Conservation (phyloP, 257 asterid species). For the Przewalskia tangutica region DNA sequence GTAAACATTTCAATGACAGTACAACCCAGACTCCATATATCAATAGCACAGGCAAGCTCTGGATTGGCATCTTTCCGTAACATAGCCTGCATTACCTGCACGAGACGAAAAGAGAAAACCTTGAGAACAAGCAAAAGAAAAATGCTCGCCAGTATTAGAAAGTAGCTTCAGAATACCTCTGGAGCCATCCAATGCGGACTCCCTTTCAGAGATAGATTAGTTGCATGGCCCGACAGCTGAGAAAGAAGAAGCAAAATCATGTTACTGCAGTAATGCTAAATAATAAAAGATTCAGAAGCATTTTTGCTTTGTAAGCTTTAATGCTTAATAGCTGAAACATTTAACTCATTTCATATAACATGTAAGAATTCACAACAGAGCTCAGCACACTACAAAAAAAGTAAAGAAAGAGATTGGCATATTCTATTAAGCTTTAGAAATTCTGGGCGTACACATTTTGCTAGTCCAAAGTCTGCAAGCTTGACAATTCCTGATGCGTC, state of each 20-base stretch:
- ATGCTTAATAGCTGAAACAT: background rate
- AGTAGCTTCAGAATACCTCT: conserved; percentile 38
- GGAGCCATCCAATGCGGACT: conserved; percentile 98
- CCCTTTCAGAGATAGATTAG: conserved; percentile 67
- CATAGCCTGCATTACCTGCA: conserved; percentile 72
- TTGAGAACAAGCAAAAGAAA: background rate
- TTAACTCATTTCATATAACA: background rate
- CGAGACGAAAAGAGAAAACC: background rate
- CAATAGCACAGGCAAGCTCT: conserved; percentile 63
- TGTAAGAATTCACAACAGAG: background rate
- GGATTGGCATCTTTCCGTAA: conserved; percentile 61
- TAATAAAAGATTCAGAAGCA: background rate
- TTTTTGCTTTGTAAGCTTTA: no score
- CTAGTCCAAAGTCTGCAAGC: conserved; percentile 89
- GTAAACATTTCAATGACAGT: conserved; percentile 82
- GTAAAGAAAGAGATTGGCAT: background rate
- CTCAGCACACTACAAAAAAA: background rate
- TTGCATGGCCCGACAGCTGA: conserved; percentile 43
- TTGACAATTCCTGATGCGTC: conserved; percentile 75
- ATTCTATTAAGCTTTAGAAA: background rate
- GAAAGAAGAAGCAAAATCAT: background rate
- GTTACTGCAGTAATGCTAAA: background rate
- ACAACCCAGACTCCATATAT: conserved; percentile 90
- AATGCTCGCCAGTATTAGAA: background rate
- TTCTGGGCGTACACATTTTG: conserved; percentile 62